These are phyloP conservation scores for Citrus sp. DNA, from an alignment of 345 rosid species.

Conservation along the genomic window DNA sequence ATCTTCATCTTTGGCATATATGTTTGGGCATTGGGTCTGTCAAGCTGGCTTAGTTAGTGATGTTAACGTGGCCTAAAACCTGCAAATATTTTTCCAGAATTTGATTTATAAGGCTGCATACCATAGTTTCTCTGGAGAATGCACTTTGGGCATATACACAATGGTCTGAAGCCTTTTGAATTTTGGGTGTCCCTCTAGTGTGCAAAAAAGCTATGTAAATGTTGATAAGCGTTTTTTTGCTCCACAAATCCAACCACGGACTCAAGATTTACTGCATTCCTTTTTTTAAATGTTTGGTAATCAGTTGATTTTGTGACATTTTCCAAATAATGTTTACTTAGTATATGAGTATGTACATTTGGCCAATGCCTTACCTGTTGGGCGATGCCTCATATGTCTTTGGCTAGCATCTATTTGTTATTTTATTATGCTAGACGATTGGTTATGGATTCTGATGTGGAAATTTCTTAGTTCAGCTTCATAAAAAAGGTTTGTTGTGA, in stretches of 20 bases:
- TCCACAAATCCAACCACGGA: not conserved
- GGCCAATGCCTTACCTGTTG: not conserved
- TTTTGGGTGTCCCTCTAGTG: not conserved
- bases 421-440: not conserved
- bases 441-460: not conserved
- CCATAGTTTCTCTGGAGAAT: not conserved
- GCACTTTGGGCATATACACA: not conserved
- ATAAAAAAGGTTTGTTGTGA: not conserved
- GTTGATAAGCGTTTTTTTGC: not conserved
- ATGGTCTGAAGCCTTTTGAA: not conserved
- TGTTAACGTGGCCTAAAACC: not conserved
- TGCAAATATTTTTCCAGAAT: not conserved
- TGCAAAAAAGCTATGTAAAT: not conserved
- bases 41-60: not conserved
- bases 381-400: not conserved
- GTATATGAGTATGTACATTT: not conserved
- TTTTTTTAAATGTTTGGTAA: not conserved
- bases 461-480: not conserved
- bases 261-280: not conserved
- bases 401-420: not conserved
- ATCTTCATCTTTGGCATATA: not conserved
- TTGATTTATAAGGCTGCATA: not conserved
- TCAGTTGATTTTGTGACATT: not conserved
- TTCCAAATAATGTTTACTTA: not conserved
- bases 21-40: not conserved